Conservation (phyloP, 352 stramenopile species). For the Pseudoperonospora humuli region DNA sequence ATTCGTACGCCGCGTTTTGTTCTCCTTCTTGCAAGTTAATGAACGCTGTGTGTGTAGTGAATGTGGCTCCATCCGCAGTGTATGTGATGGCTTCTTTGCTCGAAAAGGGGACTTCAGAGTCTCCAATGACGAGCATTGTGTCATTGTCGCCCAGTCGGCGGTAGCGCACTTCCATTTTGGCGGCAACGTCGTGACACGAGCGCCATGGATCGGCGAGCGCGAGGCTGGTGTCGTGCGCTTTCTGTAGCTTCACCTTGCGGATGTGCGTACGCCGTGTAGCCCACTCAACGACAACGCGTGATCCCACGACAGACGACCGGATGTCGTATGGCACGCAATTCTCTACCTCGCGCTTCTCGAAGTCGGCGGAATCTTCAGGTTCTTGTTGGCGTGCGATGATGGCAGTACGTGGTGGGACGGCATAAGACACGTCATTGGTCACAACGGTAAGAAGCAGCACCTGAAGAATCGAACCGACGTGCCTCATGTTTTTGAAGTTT, state of each 20-base stretch:
- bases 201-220: slow-evolving; percentile 44
- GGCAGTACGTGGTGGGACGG: slow-evolving; percentile 7
- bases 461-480: neutral
- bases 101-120: slow-evolving; percentile 26
- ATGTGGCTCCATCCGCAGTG: slow-evolving; percentile 39
- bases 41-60: slow-evolving; percentile 62
- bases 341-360: slow-evolving; percentile 73
- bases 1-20: slow-evolving; percentile 37
- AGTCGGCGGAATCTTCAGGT: slow-evolving; percentile 44
- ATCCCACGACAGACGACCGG: slow-evolving; percentile 51
- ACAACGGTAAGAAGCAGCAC: slow-evolving; percentile 1
- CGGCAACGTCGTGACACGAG: slow-evolving; percentile 53
- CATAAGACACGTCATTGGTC: slow-evolving; percentile 1
- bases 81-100: slow-evolving; percentile 47
- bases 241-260: slow-evolving; percentile 43
- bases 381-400: slow-evolving; percentile 26
- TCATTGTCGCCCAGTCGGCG: slow-evolving; percentile 31
- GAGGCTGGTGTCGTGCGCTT: slow-evolving; percentile 25
- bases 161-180: slow-evolving; percentile 49
- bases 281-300: slow-evolving; percentile 58
- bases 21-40: slow-evolving; percentile 24
- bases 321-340: slow-evolving; percentile 83
- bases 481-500: too few species aligned
- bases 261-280: slow-evolving; percentile 66
- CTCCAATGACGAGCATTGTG: slow-evolving; percentile 14